A percentile compares a stretch with the other conserved stretches of the same genome.
Evolutionary conservation across 2,329 filamentous ascomycete species (phyloP).

Genomic region (Stenocarpella maydis): DNA sequence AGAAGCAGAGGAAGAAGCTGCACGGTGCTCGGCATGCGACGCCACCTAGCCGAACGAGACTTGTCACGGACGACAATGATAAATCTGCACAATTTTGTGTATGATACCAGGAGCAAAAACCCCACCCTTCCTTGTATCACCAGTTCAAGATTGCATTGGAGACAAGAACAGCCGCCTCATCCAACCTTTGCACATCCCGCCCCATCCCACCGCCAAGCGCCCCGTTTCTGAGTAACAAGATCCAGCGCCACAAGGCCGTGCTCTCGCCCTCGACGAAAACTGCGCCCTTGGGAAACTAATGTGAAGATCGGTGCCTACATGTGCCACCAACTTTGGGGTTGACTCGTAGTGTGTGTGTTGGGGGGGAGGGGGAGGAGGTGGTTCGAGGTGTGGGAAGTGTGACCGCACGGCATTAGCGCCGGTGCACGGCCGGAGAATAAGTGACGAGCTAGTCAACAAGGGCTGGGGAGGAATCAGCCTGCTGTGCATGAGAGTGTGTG

Average conservation of each 20-base stretch:
- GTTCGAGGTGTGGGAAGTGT: neutral
- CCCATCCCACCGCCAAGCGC: no score
- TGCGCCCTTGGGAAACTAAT: neutral
- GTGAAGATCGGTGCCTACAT: neutral
- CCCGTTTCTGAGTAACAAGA: slow-evolving; percentile 10
- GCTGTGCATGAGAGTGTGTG: neutral
- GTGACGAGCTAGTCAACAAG: slow-evolving; percentile 8
- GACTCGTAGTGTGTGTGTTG: no score
- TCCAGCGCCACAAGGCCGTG: slow-evolving; percentile 7
- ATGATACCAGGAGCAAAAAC: neutral
- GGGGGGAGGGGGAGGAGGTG: neutral
- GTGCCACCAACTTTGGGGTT: no score
- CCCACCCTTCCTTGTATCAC: neutral
- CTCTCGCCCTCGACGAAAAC: neutral
- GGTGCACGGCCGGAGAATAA: slow-evolving; percentile 27
- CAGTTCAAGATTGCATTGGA: neutral
- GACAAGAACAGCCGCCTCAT: neutral
- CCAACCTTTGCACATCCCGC: neutral
- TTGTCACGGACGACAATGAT: neutral
- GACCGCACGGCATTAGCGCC: slow-evolving; percentile 20
- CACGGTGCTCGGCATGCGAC: slow-evolving; percentile 3
- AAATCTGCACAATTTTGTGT: neutral
- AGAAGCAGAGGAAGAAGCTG: no score
- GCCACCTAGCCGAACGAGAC: neutral
- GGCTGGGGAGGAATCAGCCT: neutral